Conservation (phyloP, 2,329 filamentous ascomycete genomes). For the Cryphonectria japonica region DNA sequence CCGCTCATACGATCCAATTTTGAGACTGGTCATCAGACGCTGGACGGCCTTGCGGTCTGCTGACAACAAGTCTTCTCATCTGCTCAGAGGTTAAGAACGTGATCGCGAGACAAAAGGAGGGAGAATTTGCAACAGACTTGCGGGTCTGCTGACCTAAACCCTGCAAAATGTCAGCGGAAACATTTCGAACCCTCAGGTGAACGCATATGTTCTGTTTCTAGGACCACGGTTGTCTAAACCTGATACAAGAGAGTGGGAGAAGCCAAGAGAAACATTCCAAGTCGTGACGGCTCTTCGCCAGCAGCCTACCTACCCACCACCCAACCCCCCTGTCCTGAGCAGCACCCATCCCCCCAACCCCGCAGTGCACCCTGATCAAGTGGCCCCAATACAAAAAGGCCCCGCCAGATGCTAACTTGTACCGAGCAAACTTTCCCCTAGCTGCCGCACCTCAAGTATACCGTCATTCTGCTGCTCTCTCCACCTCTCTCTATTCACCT, state of each 20-base stretch:
- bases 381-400: slow-evolving; percentile 1
- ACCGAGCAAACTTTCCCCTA: neutral
- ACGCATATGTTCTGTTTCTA: neutral
- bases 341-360: neutral
- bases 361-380: neutral
- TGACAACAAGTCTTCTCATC: slow-evolving; percentile 1
- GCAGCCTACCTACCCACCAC: neutral
- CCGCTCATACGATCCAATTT: neutral
- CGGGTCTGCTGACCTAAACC: neutral
- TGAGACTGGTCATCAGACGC: neutral
- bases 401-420: neutral
- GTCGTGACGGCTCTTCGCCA: neutral
- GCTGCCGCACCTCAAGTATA: slow-evolving; percentile 7
- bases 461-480: slow-evolving; percentile 10
- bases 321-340: neutral
- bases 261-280: neutral
- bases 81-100: neutral
- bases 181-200: slow-evolving; percentile 3
- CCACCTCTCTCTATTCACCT: neutral
- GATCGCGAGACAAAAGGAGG: neutral
- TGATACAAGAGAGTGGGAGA: neutral
- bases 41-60: neutral
- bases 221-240: neutral
- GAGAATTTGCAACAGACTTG: neutral
- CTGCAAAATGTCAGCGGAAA: neutral